Percentiles rank a stretch among this genome's conserved stretches.
Conservation (phyloP, 805 yeast genomes). For the Hanseniaspora hatyaiensis region DNA sequence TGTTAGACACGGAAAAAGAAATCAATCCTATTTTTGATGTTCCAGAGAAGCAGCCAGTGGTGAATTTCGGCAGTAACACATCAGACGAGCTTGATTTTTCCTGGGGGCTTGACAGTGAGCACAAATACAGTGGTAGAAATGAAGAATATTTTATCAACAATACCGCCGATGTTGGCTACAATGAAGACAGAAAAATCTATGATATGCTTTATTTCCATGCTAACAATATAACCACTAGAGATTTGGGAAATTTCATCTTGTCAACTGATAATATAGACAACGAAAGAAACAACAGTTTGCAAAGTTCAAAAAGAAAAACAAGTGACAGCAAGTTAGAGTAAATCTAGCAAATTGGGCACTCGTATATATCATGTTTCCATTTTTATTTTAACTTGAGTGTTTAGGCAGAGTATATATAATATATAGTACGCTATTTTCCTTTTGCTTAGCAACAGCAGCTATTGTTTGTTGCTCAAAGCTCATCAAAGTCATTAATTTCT, state of each 20-base stretch:
- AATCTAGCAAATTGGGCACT: too few species aligned
- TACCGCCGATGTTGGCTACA: constrained; percentile 19
- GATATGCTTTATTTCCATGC: constrained; percentile 51
- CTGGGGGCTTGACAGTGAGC: constrained; percentile 15
- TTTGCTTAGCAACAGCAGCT: too few species aligned
- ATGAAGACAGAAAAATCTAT: constrained; percentile 45
- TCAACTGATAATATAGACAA: constrained; percentile 23
- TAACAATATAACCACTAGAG: constrained; percentile 59
- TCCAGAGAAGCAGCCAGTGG: background rate
- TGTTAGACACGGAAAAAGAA: constrained; percentile 28
- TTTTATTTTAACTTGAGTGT: background rate
- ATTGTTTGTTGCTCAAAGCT: background rate
- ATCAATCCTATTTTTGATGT: constrained; percentile 13
- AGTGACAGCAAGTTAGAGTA: too few species aligned
- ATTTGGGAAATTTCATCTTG: constrained; percentile 26
- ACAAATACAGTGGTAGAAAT: constrained; percentile 12
- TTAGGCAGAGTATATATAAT: too few species aligned
- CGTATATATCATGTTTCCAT: too few species aligned
- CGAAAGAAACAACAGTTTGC: background rate
- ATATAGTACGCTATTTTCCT: too few species aligned
- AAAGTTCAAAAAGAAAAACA: background rate
- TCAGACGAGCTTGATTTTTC: constrained; percentile 8
- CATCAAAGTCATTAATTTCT: constrained; percentile 7
- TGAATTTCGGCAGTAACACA: background rate
- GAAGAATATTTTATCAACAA: constrained; percentile 14